Evolutionary conservation across 805 yeast species (phyloP).

Genomic region (Wickerhamomyces sydowiorum): DNA sequence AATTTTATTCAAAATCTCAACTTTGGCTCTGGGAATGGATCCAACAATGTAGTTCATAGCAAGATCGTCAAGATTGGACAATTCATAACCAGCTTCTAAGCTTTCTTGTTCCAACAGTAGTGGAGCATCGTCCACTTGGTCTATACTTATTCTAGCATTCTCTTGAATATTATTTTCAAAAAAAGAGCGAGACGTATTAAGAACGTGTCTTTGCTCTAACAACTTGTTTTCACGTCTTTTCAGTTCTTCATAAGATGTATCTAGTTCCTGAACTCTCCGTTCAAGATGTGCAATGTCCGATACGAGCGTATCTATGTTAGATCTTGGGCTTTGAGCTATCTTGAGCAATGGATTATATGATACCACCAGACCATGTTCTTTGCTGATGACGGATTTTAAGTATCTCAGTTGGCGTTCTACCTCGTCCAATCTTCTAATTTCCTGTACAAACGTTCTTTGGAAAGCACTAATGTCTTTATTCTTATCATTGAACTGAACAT

Average conservation of each 20-base stretch:
- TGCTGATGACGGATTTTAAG: slow-evolving; percentile 43
- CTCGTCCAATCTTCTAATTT: slow-evolving; percentile 77
- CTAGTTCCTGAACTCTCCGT: slow-evolving; percentile 65
- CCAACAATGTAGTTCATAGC: slow-evolving; percentile 48
- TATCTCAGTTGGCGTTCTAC: slow-evolving; percentile 78
- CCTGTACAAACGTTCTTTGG: slow-evolving; percentile 88
- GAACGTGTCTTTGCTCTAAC: slow-evolving; percentile 65
- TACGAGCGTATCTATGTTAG: slow-evolving; percentile 60
- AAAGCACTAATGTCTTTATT: slow-evolving; percentile 76
- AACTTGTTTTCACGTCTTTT: slow-evolving; percentile 57
- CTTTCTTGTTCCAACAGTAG: slow-evolving; percentile 27
- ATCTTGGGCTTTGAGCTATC: slow-evolving; percentile 25
- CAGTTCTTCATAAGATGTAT: slow-evolving; percentile 61
- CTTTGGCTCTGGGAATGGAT: slow-evolving; percentile 67
- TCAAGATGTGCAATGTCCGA: slow-evolving; percentile 64
- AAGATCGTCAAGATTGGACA: slow-evolving; percentile 20
- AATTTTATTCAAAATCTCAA: slow-evolving; percentile 70
- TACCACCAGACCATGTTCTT: slow-evolving; percentile 34
- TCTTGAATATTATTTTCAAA: slow-evolving; percentile 33
- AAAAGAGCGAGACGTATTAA: slow-evolving; percentile 42
- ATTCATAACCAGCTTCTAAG: slow-evolving; percentile 30
- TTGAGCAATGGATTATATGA: slow-evolving; percentile 25
- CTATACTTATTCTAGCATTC: slow-evolving; percentile 28
- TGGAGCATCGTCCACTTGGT: slow-evolving; percentile 33
- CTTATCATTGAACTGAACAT: slow-evolving; percentile 84